Evolutionary conservation across 2,329 filamentous ascomycete species (phyloP), one percentile per base, ranked within the genome.

Genomic region (Tolypocladium pustulatum): DNA sequence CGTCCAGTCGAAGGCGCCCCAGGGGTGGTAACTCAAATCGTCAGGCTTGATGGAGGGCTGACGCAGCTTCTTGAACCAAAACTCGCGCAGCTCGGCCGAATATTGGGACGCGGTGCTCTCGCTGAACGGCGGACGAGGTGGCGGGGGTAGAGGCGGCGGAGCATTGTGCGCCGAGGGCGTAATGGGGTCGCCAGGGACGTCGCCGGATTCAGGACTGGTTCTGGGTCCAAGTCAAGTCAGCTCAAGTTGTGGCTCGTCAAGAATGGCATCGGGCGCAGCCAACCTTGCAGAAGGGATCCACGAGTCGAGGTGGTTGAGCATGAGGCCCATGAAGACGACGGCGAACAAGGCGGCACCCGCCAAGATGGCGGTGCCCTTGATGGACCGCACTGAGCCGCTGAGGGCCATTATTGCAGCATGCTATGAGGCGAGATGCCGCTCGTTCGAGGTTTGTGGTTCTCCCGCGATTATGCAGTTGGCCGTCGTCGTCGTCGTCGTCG

Each of bases 11-110:
- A 72, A 69, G 34, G 69, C 72, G 37, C 72, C 70, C 10, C 61
- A 71, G 0, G 67, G 67, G 15, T 64, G 58, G 63, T 73, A 75
- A 17, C 37, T 61, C 8, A 58, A 55, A 0, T 65, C 55, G 53
- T 67, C 61, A 40, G 71, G 68, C 53, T 62, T 59, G 59, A 70
- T 60, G 2, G 63, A 64, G 6, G 70, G 68, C 41, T 67, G 69
- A 60, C 68, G 67, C 25, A 75, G 63, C 32, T 69, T 61, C 54
- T 73, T 62, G 51, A 73, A 60, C 60, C 68, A 75, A 56, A 69
- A 66, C 6, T 69, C 58, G 43, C 69, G 69, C 22, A 73, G 62
- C 37, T 68, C 43, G 12, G 54, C 59, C 22, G 57, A 56, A 15
- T 55, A 43, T 9, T 58, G 10, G 17, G 34, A 25, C 10, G 55